phyloP scores from a whole-genome alignment of 2,329 filamentous ascomycete genomes.

The Microsporum canis region DNA sequence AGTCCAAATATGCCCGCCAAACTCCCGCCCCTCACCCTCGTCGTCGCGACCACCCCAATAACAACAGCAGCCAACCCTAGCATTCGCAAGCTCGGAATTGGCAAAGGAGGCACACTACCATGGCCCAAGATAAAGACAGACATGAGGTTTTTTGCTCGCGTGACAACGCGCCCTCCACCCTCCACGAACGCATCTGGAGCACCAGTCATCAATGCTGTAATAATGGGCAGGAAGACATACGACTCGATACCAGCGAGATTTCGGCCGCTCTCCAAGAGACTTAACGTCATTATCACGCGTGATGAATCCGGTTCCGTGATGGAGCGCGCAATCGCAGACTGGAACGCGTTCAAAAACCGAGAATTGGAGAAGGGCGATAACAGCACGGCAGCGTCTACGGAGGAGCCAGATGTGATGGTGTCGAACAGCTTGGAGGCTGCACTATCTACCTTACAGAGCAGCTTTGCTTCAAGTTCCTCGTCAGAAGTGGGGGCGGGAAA shows the following conservation, averaged over 20 bases:
- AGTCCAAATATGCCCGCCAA: constrained; percentile 4
- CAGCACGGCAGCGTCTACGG: constrained; percentile 1
- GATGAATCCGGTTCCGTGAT: constrained; percentile 23
- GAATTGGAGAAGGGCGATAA: constrained; percentile 15
- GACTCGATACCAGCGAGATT: constrained; percentile 72
- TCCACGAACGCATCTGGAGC: constrained; percentile 11
- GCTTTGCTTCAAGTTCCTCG: constrained; percentile 9
- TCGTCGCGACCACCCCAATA: constrained; percentile 71
- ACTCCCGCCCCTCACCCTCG: constrained; percentile 61
- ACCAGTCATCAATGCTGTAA: constrained; percentile 54
- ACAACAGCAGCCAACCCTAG: constrained; percentile 19
- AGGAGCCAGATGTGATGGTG: constrained; percentile 37
- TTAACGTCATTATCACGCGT: constrained; percentile 71
- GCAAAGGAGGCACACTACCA: constrained; percentile 63
- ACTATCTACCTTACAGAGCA: constrained; percentile 31
- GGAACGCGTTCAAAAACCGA: constrained; percentile 23
- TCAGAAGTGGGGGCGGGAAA: constrained; percentile 8
- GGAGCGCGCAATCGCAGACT: constrained; percentile 25
- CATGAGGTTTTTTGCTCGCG: constrained; percentile 88
- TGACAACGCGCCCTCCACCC: constrained; percentile 54
- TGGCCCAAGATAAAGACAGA: constrained; percentile 84
- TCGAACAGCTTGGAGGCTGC: constrained; percentile 50
- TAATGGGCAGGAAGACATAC: constrained; percentile 98
- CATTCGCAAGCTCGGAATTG: constrained; percentile 70
- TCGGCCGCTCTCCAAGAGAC: constrained; percentile 64